Base-by-base conservation (phyloP, 2,329 filamentous ascomycete genomes). In the Fusarium lyarnte region DNA sequence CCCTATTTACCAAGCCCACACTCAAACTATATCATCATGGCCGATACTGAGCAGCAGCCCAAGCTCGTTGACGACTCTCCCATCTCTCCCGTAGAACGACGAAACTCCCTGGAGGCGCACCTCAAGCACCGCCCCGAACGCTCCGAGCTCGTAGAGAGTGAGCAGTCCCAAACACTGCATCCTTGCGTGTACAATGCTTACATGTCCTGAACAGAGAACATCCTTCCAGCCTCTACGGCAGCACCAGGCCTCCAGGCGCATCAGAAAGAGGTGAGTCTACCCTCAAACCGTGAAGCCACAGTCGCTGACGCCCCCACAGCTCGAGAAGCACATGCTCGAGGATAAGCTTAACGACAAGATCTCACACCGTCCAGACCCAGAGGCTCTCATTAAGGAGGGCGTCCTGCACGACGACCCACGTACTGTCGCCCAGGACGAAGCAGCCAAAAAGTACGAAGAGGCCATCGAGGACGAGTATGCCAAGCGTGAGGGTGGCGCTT, bases 311-410 rank as follows among this genome's bases (percentile, higher is more conserved):
- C 41, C 54, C 66, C 66, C 52, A 31, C 31, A 88, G 85, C 90
- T 98, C 45, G 90, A 94, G 82, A 94, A 91, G 80, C 92, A 94
- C 81, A 97, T 98, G 94, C 89, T 92, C 19, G 92, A 91, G 66
- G 93, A 97, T 81, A 92, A 88, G 61, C 87, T 98, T 70, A 96
- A 97, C 82, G 94, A 97, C 78, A 95, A 95, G 81, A 90, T 98
- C 70, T 89, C 92, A 78, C 88, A 92, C 76, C 88, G 95, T 25
- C 95, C 95, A 3, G 87, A 89, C 39, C 92, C 93, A 16, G 93
- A 94, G 74, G 87, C 92, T 55, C 85, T 97, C 70, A 86, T 97
- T 64, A 90, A 92, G 78, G 90, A 93, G 75, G 94, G 94, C 9
- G 93, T 98, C 61, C 84, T 98, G 72, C 90, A 89, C 65, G 89